Percentiles rank a stretch among this genome's conserved stretches.
Evolutionary conservation across 345 rosid species (phyloP).

Genomic region (Murraya paniculata): DNA sequence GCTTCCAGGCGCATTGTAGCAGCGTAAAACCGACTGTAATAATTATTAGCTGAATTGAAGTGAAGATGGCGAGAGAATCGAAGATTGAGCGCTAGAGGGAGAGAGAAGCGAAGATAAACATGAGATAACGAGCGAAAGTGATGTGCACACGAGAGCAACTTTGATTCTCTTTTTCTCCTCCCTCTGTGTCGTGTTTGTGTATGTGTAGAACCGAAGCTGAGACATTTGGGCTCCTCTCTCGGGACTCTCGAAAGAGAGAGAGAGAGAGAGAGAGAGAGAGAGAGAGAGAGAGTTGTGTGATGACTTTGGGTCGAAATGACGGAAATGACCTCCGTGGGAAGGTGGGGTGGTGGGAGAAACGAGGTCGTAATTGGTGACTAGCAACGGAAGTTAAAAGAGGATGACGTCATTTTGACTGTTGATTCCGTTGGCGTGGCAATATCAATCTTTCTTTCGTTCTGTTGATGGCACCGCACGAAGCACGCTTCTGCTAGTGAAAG

Average conservation of each 20-base stretch:
- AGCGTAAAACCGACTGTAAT: neutral
- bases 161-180: neutral
- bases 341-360: neutral
- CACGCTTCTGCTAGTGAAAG: constrained; percentile 7
- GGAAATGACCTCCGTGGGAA: neutral
- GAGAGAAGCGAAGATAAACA: neutral
- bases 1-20: neutral
- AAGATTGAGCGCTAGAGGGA: neutral
- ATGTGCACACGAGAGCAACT: neutral
- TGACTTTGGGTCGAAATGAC: neutral
- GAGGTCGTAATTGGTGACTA: neutral
- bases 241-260: constrained; percentile 14
- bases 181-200: neutral
- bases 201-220: constrained; percentile 7
- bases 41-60: neutral
- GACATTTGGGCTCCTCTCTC: constrained; percentile 13
- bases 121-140: neutral
- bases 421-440: neutral
- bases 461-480: constrained; percentile 2
- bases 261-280: neutral
- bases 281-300: neutral
- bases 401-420: neutral
- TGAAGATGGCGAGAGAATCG: neutral
- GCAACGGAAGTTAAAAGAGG: neutral
- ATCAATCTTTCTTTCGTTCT: neutral